A percentile compares a stretch with the other conserved stretches of the same genome.
phyloP scores from a whole-genome alignment of 768 basidiomycete species.

The Peribolospora kevripleyi region DNA sequence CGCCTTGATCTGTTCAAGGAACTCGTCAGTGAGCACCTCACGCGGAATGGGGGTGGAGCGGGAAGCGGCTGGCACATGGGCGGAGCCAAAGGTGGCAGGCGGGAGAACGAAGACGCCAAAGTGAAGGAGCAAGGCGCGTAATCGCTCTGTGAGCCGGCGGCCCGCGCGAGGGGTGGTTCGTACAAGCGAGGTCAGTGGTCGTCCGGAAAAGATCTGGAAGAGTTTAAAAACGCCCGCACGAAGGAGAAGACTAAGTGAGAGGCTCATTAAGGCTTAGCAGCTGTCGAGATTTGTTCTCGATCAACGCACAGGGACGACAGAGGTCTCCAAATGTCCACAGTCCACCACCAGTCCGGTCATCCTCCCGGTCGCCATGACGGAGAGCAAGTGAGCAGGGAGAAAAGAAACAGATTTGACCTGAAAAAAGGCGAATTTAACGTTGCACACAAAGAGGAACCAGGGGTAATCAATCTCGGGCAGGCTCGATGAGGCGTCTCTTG shows the following conservation, averaged over 20 bases:
- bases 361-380: slow-evolving; percentile 60
- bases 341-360: slow-evolving; percentile 87
- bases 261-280: neutral
- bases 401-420: slow-evolving; percentile 90
- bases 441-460: neutral
- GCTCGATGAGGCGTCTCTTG: neutral
- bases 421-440: neutral
- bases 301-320: slow-evolving; percentile 50
- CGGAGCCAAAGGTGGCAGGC: slow-evolving; percentile 40
- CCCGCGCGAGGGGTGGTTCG: slow-evolving; percentile 73
- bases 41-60: slow-evolving; percentile 44
- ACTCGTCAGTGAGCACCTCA: slow-evolving; percentile 48
- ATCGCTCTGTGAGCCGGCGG: slow-evolving; percentile 47
- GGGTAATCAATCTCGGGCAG: neutral
- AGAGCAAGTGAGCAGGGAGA: slow-evolving; percentile 61
- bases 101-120: slow-evolving; percentile 72
- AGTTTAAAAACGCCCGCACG: neutral
- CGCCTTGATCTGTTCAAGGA: slow-evolving; percentile 77
- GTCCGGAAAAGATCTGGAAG: slow-evolving; percentile 57
- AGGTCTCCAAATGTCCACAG: slow-evolving; percentile 74
- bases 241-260: neutral
- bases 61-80: slow-evolving; percentile 21
- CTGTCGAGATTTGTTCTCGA: no score
- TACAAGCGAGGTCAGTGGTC: slow-evolving; percentile 62
- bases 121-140: slow-evolving; percentile 53